phyloP scores from a whole-genome alignment of 2,329 filamentous ascomycete genomes.

The Penicillium concentricum region DNA sequence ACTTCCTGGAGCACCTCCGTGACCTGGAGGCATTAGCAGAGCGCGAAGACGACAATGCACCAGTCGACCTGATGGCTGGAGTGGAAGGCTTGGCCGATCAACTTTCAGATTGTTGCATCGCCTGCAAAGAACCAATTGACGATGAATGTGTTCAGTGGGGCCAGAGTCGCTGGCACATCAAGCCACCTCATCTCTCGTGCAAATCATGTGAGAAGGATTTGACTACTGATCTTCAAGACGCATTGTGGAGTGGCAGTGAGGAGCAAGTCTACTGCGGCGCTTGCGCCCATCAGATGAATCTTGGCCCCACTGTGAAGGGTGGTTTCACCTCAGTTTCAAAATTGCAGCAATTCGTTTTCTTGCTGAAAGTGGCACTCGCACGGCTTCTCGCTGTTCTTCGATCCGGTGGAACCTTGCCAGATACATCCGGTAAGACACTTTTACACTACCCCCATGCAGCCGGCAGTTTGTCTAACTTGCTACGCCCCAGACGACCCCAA shows the following conservation, averaged over 20 bases:
- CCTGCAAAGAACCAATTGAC: slow-evolving; percentile 85
- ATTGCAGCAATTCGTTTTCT: slow-evolving; percentile 89
- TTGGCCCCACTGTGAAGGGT: slow-evolving; percentile 56
- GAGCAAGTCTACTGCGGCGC: slow-evolving; percentile 68
- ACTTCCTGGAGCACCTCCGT: slow-evolving; percentile 79
- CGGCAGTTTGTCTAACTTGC: slow-evolving; percentile 16
- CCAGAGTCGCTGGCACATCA: slow-evolving; percentile 78
- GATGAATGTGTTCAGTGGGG: slow-evolving; percentile 81
- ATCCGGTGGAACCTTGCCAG: slow-evolving; percentile 75
- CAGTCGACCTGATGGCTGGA: slow-evolving; percentile 64
- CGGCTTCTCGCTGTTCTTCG: slow-evolving; percentile 83
- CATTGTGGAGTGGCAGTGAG: slow-evolving; percentile 67
- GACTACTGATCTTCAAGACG: slow-evolving; percentile 65
- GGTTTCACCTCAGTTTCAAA: slow-evolving; percentile 76
- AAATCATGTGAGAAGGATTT: slow-evolving; percentile 72
- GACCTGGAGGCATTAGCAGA: slow-evolving; percentile 76
- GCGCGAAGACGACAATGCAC: slow-evolving; percentile 58
- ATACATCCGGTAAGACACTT: slow-evolving; percentile 57
- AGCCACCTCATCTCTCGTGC: slow-evolving; percentile 66
- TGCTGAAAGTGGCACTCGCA: slow-evolving; percentile 87
- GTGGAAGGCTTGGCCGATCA: slow-evolving; percentile 68
- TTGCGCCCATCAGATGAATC: slow-evolving; percentile 56
- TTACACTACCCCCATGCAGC: slow-evolving; percentile 9
- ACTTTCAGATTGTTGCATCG: slow-evolving; percentile 78
- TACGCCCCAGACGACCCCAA: slow-evolving; percentile 63